phyloP scores from a whole-genome alignment of 148 eudicot species.

The Dianthus caryophyllus region DNA sequence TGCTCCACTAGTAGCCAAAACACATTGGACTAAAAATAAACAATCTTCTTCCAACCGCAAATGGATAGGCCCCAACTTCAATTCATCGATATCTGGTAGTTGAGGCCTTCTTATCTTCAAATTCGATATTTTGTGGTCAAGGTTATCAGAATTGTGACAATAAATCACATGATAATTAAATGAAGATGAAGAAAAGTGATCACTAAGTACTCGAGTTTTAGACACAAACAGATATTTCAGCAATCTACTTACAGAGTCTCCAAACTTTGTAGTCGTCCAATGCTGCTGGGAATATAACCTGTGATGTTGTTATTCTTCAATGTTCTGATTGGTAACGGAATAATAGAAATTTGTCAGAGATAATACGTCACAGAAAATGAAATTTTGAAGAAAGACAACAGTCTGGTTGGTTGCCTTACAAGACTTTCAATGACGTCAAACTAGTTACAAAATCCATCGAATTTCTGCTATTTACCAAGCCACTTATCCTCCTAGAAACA shows the following conservation, averaged over 20 bases:
- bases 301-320: conserved; percentile 68
- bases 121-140: too few relatives aligned
- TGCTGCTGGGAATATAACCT: conserved; percentile 53
- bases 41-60: too few relatives aligned
- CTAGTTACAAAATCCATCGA: conserved; percentile 47
- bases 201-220: neutral
- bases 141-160: too few relatives aligned
- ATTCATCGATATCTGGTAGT: too few relatives aligned
- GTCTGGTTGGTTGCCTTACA: conserved; percentile 38
- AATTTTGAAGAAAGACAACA: neutral
- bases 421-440: conserved; percentile 41
- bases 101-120: too few relatives aligned
- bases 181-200: neutral
- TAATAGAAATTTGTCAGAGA: neutral
- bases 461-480: conserved; percentile 57
- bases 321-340: conserved; percentile 35
- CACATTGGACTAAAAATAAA: too few relatives aligned
- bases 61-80: too few relatives aligned
- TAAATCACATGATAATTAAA: too few relatives aligned
- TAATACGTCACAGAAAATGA: neutral
- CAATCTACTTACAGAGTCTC: conserved; percentile 51
- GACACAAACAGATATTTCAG: conserved; percentile 3
- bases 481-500: conserved; percentile 59
- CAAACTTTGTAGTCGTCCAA: conserved; percentile 44
- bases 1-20: too few relatives aligned